Evolutionary conservation across 2,329 filamentous ascomycete genomes (phyloP), one percentile per base, ranked within the genome.

Genomic region (Fusarium sacchari): DNA sequence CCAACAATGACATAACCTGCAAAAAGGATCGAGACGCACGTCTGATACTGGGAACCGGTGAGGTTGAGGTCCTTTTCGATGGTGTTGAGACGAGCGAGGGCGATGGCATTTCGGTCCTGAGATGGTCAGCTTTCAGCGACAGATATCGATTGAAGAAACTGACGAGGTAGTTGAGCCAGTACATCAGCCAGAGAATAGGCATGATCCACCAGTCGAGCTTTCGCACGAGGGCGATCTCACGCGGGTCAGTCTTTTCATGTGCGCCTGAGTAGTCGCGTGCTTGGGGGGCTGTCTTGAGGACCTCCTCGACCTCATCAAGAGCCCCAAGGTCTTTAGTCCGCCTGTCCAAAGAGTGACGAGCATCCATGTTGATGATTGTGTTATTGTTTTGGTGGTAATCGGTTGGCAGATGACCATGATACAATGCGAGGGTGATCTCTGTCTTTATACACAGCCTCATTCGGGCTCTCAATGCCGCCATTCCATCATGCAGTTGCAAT

Each of bases 1-100:
- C 84, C 84, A 46, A 82, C 82, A 11, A 84, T 79, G 39, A 86
- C 82, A 72, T 85, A 85, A 2, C 89, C 86, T 26, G 81, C 82
- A 60, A 82, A 80, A 4, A 84, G 76, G 37, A 81, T 76, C 4
- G 71, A 76, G 0, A 78, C 73, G 26, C 73, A 75, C 10, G 72
- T 77, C 58, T 82, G 80, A 52, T 81, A 81, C 42, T 81, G 75
- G 3, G 61, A 55, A 18, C 62, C 58, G 3, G 67, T 73, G 3
- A 76, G 72, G 20, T 77, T 76, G 15, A 80, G 72, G 9, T 80
- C 77, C 18, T 76, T 67, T 43, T 80, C 79, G 8, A 80, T 72
- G 32, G 64, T 64, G 60, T 81, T 81, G 22, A 82, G 68, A 2
- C 78, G 76, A 7, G 85, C 85, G 30, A 85, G 80, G 0, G 84